Evolutionary conservation across 768 basidiomycete genomes (phyloP).

Genomic region (Epithele typhae): DNA sequence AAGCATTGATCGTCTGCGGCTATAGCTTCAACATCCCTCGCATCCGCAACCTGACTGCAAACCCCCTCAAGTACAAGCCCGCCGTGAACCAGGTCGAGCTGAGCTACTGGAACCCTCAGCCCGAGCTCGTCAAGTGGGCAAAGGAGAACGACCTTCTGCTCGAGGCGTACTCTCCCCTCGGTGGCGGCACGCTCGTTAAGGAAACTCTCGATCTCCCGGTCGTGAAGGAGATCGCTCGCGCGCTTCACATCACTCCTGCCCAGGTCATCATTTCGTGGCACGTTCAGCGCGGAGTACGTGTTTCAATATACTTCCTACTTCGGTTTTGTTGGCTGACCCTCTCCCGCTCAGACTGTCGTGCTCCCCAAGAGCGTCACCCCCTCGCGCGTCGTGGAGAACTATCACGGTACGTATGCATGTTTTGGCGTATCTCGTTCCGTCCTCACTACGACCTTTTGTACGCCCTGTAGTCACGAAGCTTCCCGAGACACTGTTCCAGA

Average conservation of each 20-base stretch:
- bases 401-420: slow-evolving; percentile 43
- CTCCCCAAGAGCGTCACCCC: slow-evolving; percentile 77
- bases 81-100: slow-evolving; percentile 81
- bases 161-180: slow-evolving; percentile 76
- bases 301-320: slow-evolving; percentile 3
- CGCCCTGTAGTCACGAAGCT: slow-evolving; percentile 28
- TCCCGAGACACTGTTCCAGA: slow-evolving; percentile 35
- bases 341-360: slow-evolving; percentile 48
- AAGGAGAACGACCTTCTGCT: slow-evolving; percentile 60
- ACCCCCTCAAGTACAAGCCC: slow-evolving; percentile 53
- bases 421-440: no score
- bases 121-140: slow-evolving; percentile 73
- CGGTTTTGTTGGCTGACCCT: background rate
- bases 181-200: slow-evolving; percentile 54
- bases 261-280: slow-evolving; percentile 76
- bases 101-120: slow-evolving; percentile 74
- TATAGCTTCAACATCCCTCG: slow-evolving; percentile 60
- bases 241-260: slow-evolving; percentile 68
- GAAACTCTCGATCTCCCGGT: slow-evolving; percentile 55
- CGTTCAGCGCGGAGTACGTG: slow-evolving; percentile 64
- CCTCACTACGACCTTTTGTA: no score
- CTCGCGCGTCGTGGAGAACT: slow-evolving; percentile 65
- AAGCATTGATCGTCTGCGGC: background rate
- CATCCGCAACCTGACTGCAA: slow-evolving; percentile 59
- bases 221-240: slow-evolving; percentile 54